Evolutionary conservation across 1,284 basidiomycete genomes (phyloP), one percentile per base, ranked within the genome.

Genomic region (Xerocomus minutiporus): DNA sequence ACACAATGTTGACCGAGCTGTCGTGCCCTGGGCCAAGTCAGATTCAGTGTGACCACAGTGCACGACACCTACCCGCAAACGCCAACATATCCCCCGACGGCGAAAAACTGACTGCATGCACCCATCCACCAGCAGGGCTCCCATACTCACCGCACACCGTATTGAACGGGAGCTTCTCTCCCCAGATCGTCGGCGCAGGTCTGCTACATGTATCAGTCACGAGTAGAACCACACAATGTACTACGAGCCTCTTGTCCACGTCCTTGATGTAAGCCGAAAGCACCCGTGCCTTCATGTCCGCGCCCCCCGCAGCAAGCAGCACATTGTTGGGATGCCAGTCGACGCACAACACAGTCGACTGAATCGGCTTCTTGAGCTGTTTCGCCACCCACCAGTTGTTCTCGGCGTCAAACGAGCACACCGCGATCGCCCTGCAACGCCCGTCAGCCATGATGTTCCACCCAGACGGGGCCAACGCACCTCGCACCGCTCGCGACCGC

Each of bases 311-410:
- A 4, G 95, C 96, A 23, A 99, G 83, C 11, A 99, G 78, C 9
- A 99, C 92, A 65, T 93, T 94, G 76, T 96, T 99, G 38, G 96
- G 94, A 69, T 99, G 96, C 96, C 96, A 96, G 64, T 98, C 96
- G 62, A 99, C 75, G 9, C 88, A 84, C 28, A 98, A 79, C 7
- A 99, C 95, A 1, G 97, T 99, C 12, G 90, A 92, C 58, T 91
- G 75, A 55, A 97, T 85, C 12, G 97, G 97, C 72, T 97, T 97
- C 85, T 99, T 99, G 72, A 99, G 78, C 63, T 93, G 90, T 71
- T 93, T 94, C 20, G 95, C 89, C 2, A 97, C 93, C 97, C 97
- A 99, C 97, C 97, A 99, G 71, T 99, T 92, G 75, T 93, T 96
- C 75, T 97, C 94, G 25, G 90, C 80, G 68, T 97, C 94, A 67